Conservation (phyloP, 1,284 basidiomycete genomes). For the Gomphus bonarii region DNA sequence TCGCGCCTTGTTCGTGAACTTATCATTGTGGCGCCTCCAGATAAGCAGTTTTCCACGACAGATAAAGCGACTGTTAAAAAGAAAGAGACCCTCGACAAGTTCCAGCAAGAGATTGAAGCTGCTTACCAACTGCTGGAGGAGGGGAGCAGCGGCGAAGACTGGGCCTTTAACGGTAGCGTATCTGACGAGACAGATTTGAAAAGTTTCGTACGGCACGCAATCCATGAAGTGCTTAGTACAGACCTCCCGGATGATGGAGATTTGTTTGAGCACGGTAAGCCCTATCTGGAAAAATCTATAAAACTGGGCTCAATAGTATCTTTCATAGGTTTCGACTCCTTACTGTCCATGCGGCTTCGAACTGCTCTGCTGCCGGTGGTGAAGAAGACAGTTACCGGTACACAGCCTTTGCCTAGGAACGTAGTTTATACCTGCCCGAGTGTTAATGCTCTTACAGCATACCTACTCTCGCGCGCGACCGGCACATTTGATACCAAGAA, state of each 20-base stretch:
- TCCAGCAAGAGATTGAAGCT: constrained; percentile 14
- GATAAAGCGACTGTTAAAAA: constrained; percentile 16
- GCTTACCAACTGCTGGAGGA: constrained; percentile 14
- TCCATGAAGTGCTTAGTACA: constrained; percentile 1
- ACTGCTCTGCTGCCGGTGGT: constrained; percentile 5
- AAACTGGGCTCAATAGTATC: background rate
- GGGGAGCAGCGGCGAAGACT: background rate
- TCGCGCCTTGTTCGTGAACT: constrained; percentile 16
- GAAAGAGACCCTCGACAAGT: constrained; percentile 13
- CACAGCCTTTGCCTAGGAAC: constrained; percentile 13
- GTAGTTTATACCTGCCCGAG: constrained; percentile 15
- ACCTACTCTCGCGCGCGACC: background rate
- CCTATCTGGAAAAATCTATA: background rate
- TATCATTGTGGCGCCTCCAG: constrained; percentile 14
- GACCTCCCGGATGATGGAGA: constrained; percentile 3
- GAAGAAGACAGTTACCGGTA: background rate
- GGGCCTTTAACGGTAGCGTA: background rate
- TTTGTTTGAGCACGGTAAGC: constrained; percentile 12
- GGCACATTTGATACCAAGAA: background rate
- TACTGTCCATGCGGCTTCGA: constrained; percentile 12
- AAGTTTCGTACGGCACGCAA: background rate
- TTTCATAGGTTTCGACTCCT: constrained; percentile 13
- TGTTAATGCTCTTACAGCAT: constrained; percentile 8
- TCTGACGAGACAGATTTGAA: background rate
- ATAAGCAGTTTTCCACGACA: constrained; percentile 13